A percentile compares a stretch with the other conserved stretches of the same genome.
Conservation (phyloP, 2,329 filamentous ascomycete genomes). For the Peltaster fructicola region DNA sequence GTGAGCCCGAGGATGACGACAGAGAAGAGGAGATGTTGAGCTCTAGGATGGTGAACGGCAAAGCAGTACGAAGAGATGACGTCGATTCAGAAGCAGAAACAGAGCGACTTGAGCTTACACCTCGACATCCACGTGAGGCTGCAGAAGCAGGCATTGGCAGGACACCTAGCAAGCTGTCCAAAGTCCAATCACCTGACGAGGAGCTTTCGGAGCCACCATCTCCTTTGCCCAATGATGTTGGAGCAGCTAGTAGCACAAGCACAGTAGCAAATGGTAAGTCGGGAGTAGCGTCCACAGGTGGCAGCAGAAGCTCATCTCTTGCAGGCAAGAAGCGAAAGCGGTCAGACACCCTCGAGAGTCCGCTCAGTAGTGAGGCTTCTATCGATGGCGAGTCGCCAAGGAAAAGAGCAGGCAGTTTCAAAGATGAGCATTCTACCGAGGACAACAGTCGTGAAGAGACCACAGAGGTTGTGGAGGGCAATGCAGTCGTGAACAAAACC, state of each 20-base stretch:
- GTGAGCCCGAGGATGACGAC: constrained; percentile 72
- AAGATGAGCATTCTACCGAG: constrained; percentile 5
- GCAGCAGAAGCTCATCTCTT: constrained; percentile 2
- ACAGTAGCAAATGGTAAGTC: constrained; percentile 13
- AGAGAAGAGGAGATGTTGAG: constrained; percentile 10
- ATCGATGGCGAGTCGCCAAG: constrained; percentile 19
- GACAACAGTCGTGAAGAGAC: constrained; percentile 18
- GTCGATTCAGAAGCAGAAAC: constrained; percentile 80
- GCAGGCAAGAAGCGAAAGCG: constrained; percentile 28
- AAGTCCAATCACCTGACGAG: constrained; percentile 31
- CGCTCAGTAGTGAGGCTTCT: constrained; percentile 20
- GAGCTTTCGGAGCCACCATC: constrained; percentile 22
- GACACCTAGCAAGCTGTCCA: constrained; percentile 61
- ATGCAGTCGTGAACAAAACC: constrained; percentile 13
- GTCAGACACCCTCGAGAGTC: constrained; percentile 22
- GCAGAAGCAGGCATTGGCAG: constrained; percentile 38
- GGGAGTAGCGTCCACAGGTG: background rate
- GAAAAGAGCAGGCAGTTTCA: constrained; percentile 15
- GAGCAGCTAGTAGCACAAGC: constrained; percentile 16
- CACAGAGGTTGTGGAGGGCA: constrained; percentile 24
- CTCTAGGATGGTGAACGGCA: background rate
- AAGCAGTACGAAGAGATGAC: constrained; percentile 18
- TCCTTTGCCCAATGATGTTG: constrained; percentile 13
- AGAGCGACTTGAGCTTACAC: constrained; percentile 67
- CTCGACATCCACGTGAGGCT: constrained; percentile 14